Base-by-base conservation (phyloP, 2,329 filamentous ascomycete genomes). In the Fusarium euwallaceae region DNA sequence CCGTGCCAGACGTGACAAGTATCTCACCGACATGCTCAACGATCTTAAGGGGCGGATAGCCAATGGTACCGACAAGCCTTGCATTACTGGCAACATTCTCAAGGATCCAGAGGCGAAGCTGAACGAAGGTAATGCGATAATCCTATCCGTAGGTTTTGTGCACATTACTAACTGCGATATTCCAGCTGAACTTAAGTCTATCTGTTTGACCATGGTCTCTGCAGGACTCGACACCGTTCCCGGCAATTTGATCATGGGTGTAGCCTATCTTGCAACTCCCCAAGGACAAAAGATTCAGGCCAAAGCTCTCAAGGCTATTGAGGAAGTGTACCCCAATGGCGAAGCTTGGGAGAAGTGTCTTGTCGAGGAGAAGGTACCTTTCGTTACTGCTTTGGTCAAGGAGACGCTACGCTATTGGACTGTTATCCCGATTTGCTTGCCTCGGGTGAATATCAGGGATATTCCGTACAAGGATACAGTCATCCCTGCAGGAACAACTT, bases 221-320 rank as follows among this genome's bases (percentile, higher is more conserved):
- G 94, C 93, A 0, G 94, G 94, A 20, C 88, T 96, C 17, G 94
- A 97, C 80, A 97, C 94, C 0, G 92, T 97, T 1, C 93, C 94
- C 0, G 93, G 91, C 12, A 95, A 95, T 71, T 83, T 96, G 11
- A 92, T 95, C 78, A 94, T 95, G 92, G 92, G 92, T 14, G 90
- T 96, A 53, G 94, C 92, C 3, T 94, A 93, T 76, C 88, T 97
- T 3, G 89, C 92, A n/a, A 91, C 90, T 0, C 82, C 87, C 0
- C 85, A 91, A 12, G 93, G 94, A 16, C 92, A 93, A 75, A 86
- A 87, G 4, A 92, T 95, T 69, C 94, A 97, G 81, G 83, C 88
- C 64, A 90, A 88, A 39, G 93, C 93, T 0, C 90, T 94, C 67
- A 83, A 88, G 2, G 93, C 93, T 60, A 95, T 96, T 79, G 87